Percentiles rank a stretch among this genome's conserved stretches.
Conservation (phyloP, 2,329 filamentous ascomycete species). For the Botrytis elliptica region DNA sequence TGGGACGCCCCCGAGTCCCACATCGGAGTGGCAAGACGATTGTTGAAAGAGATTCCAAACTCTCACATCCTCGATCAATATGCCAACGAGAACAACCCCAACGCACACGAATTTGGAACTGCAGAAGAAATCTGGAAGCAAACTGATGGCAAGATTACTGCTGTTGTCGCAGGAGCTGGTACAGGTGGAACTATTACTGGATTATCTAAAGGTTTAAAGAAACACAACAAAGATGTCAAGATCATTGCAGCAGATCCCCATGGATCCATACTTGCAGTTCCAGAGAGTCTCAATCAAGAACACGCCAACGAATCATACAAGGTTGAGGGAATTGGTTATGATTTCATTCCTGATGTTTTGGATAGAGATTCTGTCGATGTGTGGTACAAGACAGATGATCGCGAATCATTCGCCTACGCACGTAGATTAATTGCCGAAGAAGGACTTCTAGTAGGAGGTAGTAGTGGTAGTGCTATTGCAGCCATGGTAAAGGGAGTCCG, state of each 20-base stretch:
- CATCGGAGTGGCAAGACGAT: conserved; percentile 85
- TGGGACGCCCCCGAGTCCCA: conserved; percentile 95
- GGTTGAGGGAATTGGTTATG: conserved; percentile 97
- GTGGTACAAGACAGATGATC: conserved; percentile 98
- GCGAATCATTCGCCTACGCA: conserved; percentile 87
- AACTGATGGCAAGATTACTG: conserved; percentile 77
- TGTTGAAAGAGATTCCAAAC: conserved; percentile 95
- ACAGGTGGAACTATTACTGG: conserved; percentile 96
- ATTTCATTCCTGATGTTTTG: conserved; percentile 94
- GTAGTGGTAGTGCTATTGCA: conserved; percentile 87
- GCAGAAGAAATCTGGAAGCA: conserved; percentile 96
- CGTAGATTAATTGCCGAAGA: conserved; percentile 89
- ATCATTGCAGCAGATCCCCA: conserved; percentile 90
- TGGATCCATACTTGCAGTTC: conserved; percentile 86
- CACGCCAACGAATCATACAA: conserved; percentile 86
- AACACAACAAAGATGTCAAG: conserved; percentile 82
- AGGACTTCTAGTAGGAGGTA: conserved; percentile 88
- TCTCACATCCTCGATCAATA: conserved; percentile 98
- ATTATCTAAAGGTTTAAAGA: conserved; percentile 77
- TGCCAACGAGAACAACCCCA: conserved; percentile 83
- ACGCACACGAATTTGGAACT: conserved; percentile 90
- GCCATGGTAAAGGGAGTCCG: conserved; percentile 75
- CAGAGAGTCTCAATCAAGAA: conserved; percentile 74
- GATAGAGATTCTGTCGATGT: conserved; percentile 77
- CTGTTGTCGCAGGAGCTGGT: conserved; percentile 86